Evolutionary conservation across 495 filamentous ascomycete species (phyloP).

Genomic region (Physcia stellaris): DNA sequence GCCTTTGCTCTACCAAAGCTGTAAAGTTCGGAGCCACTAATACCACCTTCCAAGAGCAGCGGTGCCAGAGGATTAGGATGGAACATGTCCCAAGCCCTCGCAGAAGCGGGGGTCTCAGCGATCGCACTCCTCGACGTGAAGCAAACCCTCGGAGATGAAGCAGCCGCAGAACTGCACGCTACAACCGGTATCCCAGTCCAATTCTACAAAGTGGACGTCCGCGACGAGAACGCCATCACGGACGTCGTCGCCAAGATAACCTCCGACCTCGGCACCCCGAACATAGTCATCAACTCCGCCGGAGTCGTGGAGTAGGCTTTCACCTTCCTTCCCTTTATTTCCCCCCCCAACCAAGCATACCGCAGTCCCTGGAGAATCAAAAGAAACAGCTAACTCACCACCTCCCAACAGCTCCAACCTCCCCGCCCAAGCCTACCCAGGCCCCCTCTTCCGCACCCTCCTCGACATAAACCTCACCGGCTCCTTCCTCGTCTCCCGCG

Average conservation of each 20-base stretch:
- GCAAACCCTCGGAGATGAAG: slow-evolving; percentile 53
- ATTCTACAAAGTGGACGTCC: slow-evolving; percentile 68
- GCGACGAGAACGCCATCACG: slow-evolving; percentile 47
- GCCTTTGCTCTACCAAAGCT: background rate
- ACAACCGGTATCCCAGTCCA: slow-evolving; percentile 55
- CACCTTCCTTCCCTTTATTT: background rate
- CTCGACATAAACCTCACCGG: slow-evolving; percentile 63
- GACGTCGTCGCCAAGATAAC: slow-evolving; percentile 27
- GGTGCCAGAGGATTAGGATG: slow-evolving; percentile 65
- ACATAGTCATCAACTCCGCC: slow-evolving; percentile 71
- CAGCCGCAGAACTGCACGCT: slow-evolving; percentile 50
- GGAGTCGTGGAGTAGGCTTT: slow-evolving; percentile 62
- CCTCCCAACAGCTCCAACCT: slow-evolving; percentile 46
- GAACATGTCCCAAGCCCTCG: slow-evolving; percentile 62
- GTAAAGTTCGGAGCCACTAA: background rate
- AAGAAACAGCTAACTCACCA: background rate
- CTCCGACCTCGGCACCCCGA: slow-evolving; percentile 47
- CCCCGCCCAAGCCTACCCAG: slow-evolving; percentile 41
- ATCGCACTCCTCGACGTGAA: slow-evolving; percentile 64
- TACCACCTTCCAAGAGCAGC: slow-evolving; percentile 27
- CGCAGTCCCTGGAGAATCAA: no score
- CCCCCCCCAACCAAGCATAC: no score
- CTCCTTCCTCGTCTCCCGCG: slow-evolving; percentile 54
- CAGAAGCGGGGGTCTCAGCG: slow-evolving; percentile 58
- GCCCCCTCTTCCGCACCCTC: slow-evolving; percentile 50